These are phyloP conservation scores for Aphanocladium album DNA, from an alignment of 2,329 filamentous ascomycete species.

Conservation along the genomic window DNA sequence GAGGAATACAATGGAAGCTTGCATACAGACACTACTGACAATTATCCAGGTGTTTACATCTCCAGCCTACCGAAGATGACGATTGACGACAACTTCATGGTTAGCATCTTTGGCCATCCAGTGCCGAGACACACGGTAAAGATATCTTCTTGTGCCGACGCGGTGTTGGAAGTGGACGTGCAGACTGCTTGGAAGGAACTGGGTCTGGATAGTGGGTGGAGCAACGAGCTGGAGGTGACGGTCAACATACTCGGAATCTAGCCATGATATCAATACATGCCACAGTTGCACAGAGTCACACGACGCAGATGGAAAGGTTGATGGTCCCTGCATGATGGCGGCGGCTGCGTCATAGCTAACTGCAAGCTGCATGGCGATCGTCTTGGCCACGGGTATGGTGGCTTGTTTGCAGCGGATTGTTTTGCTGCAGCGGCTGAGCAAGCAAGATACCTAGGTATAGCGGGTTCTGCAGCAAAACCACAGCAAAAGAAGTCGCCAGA, in stretches of 20 bases:
- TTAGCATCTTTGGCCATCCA: slow-evolving; percentile 65
- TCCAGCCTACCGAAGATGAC: slow-evolving; percentile 59
- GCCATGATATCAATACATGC: not conserved
- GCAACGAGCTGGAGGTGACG: slow-evolving; percentile 71
- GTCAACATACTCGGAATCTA: slow-evolving; percentile 27
- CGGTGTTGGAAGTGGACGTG: slow-evolving; percentile 73
- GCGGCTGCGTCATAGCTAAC: not conserved
- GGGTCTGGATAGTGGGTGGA: slow-evolving; percentile 65
- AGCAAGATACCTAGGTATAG: too few relatives aligned
- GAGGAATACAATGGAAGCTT: slow-evolving; percentile 23
- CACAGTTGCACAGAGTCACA: not conserved
- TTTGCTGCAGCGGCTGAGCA: too few relatives aligned
- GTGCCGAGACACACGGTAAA: slow-evolving; percentile 64
- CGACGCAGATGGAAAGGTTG: not conserved
- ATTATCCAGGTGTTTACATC: slow-evolving; percentile 61
- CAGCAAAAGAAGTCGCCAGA: not conserved
- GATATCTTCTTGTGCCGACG: slow-evolving; percentile 44
- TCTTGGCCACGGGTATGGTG: not conserved
- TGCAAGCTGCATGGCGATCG: not conserved
- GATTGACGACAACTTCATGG: slow-evolving; percentile 63
- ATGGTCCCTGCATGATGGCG: not conserved
- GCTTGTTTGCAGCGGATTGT: not conserved
- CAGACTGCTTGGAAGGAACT: slow-evolving; percentile 72
- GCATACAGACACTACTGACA: not conserved
- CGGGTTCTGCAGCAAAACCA: too few relatives aligned